Evolutionary conservation across 2,329 filamentous ascomycete genomes (phyloP).

Genomic region (Dothistroma septosporum): DNA sequence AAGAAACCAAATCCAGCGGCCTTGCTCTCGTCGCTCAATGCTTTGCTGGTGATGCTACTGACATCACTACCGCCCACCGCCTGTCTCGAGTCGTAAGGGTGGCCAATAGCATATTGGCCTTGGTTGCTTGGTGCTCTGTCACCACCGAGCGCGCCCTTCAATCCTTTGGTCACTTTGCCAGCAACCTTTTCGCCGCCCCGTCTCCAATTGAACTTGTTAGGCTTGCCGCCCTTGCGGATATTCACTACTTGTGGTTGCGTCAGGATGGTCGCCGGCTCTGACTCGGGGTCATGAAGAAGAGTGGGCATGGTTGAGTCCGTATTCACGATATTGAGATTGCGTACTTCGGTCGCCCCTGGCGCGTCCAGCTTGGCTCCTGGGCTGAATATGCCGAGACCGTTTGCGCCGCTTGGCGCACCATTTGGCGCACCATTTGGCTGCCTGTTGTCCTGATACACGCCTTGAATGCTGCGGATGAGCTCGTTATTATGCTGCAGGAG

Average conservation of each 20-base stretch:
- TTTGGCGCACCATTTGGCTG: slow-evolving; percentile 33
- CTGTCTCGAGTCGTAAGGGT: slow-evolving; percentile 33
- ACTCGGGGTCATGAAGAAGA: slow-evolving; percentile 57
- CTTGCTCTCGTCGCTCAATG: slow-evolving; percentile 17
- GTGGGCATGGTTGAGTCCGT: slow-evolving; percentile 39
- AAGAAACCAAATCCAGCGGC: slow-evolving; percentile 35
- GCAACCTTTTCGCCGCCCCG: slow-evolving; percentile 91
- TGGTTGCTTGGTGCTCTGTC: slow-evolving; percentile 23
- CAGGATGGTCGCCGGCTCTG: slow-evolving; percentile 55
- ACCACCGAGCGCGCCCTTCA: slow-evolving; percentile 80
- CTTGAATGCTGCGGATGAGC: slow-evolving; percentile 89
- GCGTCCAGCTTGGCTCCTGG: slow-evolving; percentile 22
- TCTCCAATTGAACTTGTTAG: slow-evolving; percentile 98
- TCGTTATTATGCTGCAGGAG: slow-evolving; percentile 94
- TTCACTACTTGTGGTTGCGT: slow-evolving; percentile 89
- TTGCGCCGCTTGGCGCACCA: slow-evolving; percentile 37
- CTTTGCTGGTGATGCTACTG: slow-evolving; percentile 26
- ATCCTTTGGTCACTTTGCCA: slow-evolving; percentile 88
- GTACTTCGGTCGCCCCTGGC: slow-evolving; percentile 40
- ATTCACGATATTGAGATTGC: slow-evolving; percentile 30
- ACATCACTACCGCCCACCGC: slow-evolving; percentile 32
- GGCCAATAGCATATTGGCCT: slow-evolving; percentile 30
- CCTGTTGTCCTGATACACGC: slow-evolving; percentile 76
- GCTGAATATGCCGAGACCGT: slow-evolving; percentile 61
- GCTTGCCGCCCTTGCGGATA: slow-evolving; percentile 79